A percentile compares a stretch with the other conserved stretches of the same genome.
Conservation (phyloP, 768 basidiomycete species). For the Auriscalpium microsporum region DNA sequence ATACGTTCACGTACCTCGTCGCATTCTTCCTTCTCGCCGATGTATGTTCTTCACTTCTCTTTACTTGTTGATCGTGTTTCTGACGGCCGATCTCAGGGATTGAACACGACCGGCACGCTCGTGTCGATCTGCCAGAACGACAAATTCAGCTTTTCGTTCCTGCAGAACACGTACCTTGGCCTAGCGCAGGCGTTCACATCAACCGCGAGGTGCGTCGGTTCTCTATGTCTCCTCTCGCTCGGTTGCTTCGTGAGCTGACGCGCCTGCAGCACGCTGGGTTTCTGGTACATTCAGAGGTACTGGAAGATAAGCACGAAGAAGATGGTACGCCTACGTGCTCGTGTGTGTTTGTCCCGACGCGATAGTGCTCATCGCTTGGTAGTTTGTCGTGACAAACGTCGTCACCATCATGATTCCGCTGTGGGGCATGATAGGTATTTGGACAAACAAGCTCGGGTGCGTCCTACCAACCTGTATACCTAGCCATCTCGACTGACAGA, state of each 20-base stretch:
- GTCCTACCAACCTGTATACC: conserved; percentile 10
- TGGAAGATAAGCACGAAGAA: conserved; percentile 75
- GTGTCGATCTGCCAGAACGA: conserved; percentile 74
- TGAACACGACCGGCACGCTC: conserved; percentile 74
- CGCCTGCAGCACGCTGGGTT: conserved; percentile 49
- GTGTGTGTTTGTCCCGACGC: background rate
- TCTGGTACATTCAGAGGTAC: conserved; percentile 77
- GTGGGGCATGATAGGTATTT: conserved; percentile 83
- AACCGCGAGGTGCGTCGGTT: conserved; percentile 27
- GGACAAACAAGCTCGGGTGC: conserved; percentile 68
- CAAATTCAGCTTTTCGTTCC: conserved; percentile 73
- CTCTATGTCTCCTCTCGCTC: background rate
- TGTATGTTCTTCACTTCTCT: conserved; percentile 29
- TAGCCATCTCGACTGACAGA: no score
- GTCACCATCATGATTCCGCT: conserved; percentile 71
- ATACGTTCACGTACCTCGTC: conserved; percentile 75
- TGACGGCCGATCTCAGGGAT: conserved; percentile 37
- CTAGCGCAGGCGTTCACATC: conserved; percentile 70
- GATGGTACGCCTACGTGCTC: conserved; percentile 42
- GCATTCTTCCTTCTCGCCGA: conserved; percentile 75
- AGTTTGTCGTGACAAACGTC: conserved; percentile 74
- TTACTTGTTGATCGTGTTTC: background rate
- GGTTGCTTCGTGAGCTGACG: background rate
- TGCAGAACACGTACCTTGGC: conserved; percentile 74
- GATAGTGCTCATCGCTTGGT: background rate